Conservation (phyloP, 176 grass and related monocot species). For the Chrysopogon serrulatus region DNA sequence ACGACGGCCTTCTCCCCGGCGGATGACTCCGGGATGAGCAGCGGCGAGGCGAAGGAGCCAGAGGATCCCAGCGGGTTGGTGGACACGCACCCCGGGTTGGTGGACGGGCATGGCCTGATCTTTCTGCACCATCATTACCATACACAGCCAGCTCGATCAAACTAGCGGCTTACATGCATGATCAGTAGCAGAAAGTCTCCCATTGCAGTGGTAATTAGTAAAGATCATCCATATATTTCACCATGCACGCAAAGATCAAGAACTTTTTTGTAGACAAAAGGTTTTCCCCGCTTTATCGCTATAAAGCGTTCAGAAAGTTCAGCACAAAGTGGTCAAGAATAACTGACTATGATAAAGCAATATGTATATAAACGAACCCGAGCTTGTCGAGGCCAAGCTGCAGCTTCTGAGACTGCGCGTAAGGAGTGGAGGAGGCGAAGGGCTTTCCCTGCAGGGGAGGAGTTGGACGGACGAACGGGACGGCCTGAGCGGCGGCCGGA, state of each 20-base stretch:
- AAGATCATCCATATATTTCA: too few relatives aligned
- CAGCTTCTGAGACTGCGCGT: constrained; percentile 63
- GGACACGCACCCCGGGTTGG: constrained; percentile 76
- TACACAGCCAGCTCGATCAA: neutral
- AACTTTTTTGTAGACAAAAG: too few relatives aligned
- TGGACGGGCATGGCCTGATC: constrained; percentile 85
- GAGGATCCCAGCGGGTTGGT: constrained; percentile 78
- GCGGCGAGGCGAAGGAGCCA: constrained; percentile 68
- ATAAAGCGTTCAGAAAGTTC: too few relatives aligned
- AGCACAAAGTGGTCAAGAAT: too few relatives aligned
- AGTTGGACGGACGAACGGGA: neutral
- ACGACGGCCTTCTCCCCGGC: constrained; percentile 26
- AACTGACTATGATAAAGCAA: too few relatives aligned
- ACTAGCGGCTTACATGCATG: neutral
- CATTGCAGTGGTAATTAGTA: neutral
- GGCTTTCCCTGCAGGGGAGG: neutral
- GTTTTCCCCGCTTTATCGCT: too few relatives aligned
- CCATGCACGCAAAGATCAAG: neutral
- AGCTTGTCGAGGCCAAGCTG: constrained; percentile 73
- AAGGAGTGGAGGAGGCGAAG: constrained; percentile 44
- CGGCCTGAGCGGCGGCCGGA: neutral
- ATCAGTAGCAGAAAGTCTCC: neutral
- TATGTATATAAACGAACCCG: constrained; percentile 31
- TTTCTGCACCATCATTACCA: constrained; percentile 38
- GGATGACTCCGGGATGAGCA: constrained; percentile 62